Percentiles rank a stretch among this genome's conserved stretches.
Evolutionary conservation across 805 yeast species (phyloP).

Genomic region (Candida koratica): DNA sequence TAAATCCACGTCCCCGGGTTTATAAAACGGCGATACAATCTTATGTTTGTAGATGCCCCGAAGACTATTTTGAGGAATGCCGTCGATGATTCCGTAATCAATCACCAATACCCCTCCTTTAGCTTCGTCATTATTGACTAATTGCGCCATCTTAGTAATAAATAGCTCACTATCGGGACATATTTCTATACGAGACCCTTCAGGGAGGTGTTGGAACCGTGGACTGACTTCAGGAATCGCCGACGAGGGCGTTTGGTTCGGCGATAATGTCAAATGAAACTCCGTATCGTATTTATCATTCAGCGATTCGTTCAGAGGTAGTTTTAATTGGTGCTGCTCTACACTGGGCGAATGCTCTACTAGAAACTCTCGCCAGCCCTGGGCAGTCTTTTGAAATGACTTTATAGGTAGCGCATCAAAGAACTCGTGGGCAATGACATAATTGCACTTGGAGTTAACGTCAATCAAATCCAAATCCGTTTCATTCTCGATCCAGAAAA

Average conservation of each 20-base stretch:
- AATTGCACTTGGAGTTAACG: constrained; percentile 43
- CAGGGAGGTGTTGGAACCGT: constrained; percentile 52
- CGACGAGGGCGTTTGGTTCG: constrained; percentile 60
- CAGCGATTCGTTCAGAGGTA: neutral
- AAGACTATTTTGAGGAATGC: constrained; percentile 66
- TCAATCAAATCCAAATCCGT: constrained; percentile 44
- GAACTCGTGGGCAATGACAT: constrained; percentile 78
- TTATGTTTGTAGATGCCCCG: constrained; percentile 72
- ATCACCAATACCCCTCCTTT: constrained; percentile 66
- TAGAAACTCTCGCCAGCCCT: constrained; percentile 76
- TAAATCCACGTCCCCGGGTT: constrained; percentile 77
- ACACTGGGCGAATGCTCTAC: constrained; percentile 53
- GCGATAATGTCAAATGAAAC: constrained; percentile 56
- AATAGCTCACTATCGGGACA: constrained; percentile 70
- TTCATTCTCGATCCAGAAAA: constrained; percentile 62
- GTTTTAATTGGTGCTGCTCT: constrained; percentile 28
- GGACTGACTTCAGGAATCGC: constrained; percentile 47
- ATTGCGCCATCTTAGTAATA: constrained; percentile 47
- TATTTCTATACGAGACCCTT: constrained; percentile 61
- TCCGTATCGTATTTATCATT: constrained; percentile 21
- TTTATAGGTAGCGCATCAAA: constrained; percentile 83
- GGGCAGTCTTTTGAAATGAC: constrained; percentile 54
- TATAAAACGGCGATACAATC: constrained; percentile 68
- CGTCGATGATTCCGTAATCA: constrained; percentile 69
- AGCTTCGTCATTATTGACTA: constrained; percentile 36